A percentile compares a stretch with the other conserved stretches of the same genome.
Evolutionary conservation across 305 asterid genomes (phyloP).

Genomic region (Rubia occidens): DNA sequence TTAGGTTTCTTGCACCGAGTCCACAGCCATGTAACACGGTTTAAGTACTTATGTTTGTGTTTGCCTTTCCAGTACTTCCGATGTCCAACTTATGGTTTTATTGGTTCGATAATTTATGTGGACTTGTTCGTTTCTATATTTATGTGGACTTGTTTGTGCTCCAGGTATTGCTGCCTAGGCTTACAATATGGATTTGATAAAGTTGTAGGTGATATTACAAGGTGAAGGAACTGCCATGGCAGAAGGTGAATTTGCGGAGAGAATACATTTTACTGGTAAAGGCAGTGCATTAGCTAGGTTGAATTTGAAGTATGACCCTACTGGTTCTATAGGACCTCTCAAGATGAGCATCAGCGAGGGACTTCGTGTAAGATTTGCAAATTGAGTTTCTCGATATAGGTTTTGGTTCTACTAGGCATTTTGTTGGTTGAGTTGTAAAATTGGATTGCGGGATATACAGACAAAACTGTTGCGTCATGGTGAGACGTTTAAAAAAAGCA

Average conservation of each 20-base stretch:
- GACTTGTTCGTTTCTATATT: neutral
- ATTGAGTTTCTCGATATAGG: slow-evolving; percentile 28
- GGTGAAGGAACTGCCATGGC: slow-evolving; percentile 16
- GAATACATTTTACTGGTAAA: slow-evolving; percentile 24
- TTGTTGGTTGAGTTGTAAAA: slow-evolving; percentile 38
- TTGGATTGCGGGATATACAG: slow-evolving; percentile 33
- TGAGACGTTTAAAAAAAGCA: slow-evolving; percentile 13
- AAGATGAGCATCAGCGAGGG: slow-evolving; percentile 24
- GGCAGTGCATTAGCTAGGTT: slow-evolving; percentile 29
- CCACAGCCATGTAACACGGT: neutral
- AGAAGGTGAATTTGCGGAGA: slow-evolving; percentile 19
- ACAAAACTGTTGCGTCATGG: slow-evolving; percentile 19
- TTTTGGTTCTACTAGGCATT: slow-evolving; percentile 24
- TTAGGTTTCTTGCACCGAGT: neutral
- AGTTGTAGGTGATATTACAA: slow-evolving; percentile 26
- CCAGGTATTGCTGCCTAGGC: slow-evolving; percentile 39
- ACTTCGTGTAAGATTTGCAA: slow-evolving; percentile 30
- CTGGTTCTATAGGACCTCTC: slow-evolving; percentile 21
- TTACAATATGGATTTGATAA: slow-evolving; percentile 18
- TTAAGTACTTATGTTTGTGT: neutral
- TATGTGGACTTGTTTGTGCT: slow-evolving; percentile 4
- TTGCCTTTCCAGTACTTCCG: neutral
- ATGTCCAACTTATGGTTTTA: neutral
- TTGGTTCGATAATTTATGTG: neutral
- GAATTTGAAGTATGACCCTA: slow-evolving; percentile 22